Evolutionary conservation across 75 land plant genomes (phyloP), one percentile per base, ranked within the genome.

Genomic region (Larix kaempferi): DNA sequence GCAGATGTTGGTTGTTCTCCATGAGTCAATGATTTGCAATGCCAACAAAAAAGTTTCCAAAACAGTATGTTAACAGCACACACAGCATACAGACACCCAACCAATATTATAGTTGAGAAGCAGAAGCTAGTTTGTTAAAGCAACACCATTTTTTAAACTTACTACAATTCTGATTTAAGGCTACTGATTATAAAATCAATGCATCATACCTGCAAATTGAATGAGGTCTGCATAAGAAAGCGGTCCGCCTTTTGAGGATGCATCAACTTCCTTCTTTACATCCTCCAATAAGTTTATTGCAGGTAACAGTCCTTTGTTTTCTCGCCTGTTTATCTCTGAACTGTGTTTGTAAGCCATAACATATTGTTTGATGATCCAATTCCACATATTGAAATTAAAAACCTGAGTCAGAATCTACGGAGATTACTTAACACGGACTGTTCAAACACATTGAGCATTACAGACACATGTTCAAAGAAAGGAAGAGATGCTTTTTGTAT

Each of bases 241-340:
- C 29, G 96, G 94, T 19, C 99, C 99, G 52, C 98, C 98, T 78
- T 88, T 91, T 39, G 99, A 93, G 56, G 80, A 85, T 49, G 90
- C 86, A 85, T 98, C 98, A 26, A 95, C 82, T 54, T 90, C 91
- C 83, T 93, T 90, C 85, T 98, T 98, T 73, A 88, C 78, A 71
- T 82, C 84, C 66, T 88, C 96, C 74, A 95, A 63, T 16, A 95
- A 76, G 76, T 63, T 81, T 77, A 98, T 55, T 56, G 93, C 98
- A 56, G 89, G 82, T 55, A 91, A 85, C 59, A 98, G 87, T 41
- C 85, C 91, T 60, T 83, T 83, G 72, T 98, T 98, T 84, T 98
- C 99, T 61, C 92, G 98, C 81, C 99, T 90, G 77, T 73, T 86
- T 60, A 98, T 76, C 92, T 98, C 99, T 82, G 91, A 80, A 82